Conservation (phyloP, 768 basidiomycete species). For the Phanerochaete carnosa region DNA sequence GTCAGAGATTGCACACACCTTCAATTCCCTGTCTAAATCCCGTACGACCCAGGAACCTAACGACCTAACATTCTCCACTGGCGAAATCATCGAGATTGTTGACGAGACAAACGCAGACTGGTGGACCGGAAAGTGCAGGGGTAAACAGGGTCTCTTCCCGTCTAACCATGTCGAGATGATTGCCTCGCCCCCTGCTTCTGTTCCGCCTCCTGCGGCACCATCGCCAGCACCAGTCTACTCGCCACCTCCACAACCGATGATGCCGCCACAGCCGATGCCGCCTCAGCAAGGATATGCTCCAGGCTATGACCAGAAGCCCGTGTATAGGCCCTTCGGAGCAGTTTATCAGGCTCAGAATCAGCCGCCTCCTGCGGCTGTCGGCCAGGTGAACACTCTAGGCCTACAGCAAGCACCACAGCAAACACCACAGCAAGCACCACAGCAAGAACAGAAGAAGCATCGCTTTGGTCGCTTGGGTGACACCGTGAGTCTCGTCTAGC, state of each 20-base stretch:
- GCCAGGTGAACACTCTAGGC: conserved; percentile 28
- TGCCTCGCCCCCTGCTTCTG: conserved; percentile 16
- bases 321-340: conserved; percentile 37
- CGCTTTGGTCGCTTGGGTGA: conserved; percentile 54
- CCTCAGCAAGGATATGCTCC: conserved; percentile 20
- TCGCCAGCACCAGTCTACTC: conserved; percentile 11
- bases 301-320: conserved; percentile 21
- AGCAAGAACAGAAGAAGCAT: conserved; percentile 41
- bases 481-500: conserved; percentile 40
- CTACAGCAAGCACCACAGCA: conserved; percentile 38
- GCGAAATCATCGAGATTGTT: conserved; percentile 75
- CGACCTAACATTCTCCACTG: conserved; percentile 75
- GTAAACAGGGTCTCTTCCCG: conserved; percentile 74
- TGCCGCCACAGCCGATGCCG: conserved; percentile 36
- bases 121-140: conserved; percentile 74
- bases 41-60: conserved; percentile 53
- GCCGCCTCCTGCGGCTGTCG: conserved; percentile 25
- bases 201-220: conserved; percentile 17
- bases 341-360: conserved; percentile 31
- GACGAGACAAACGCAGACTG: conserved; percentile 83
- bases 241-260: conserved; percentile 12
- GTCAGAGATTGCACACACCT: conserved; percentile 15
- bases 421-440: conserved; percentile 34
- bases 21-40: background rate
- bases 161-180: conserved; percentile 69